Evolutionary conservation across 805 yeast genomes (phyloP).

Genomic region (Spathaspora arborariae): DNA sequence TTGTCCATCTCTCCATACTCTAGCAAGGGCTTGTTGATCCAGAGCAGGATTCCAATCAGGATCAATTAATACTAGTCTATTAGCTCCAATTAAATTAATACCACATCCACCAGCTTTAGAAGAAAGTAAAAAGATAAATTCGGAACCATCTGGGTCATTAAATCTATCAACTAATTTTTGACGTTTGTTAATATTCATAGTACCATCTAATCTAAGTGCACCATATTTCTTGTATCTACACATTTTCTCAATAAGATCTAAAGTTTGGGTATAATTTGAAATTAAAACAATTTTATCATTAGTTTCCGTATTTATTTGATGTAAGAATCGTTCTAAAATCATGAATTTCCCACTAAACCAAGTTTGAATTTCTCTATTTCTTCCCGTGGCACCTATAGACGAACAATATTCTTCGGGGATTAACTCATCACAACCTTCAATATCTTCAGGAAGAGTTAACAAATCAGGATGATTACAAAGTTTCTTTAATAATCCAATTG

Average conservation of each 20-base stretch:
- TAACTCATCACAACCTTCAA: conserved; percentile 61
- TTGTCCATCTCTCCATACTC: conserved; percentile 99
- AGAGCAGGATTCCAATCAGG: conserved; percentile 99
- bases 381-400: conserved; percentile 40
- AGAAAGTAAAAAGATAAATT: conserved; percentile 83
- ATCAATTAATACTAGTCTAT: conserved; percentile 80
- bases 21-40: conserved; percentile 95
- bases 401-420: conserved; percentile 73
- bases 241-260: conserved; percentile 84
- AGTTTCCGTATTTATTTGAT: conserved; percentile 71
- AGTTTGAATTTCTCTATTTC: conserved; percentile 70
- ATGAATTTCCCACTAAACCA: conserved; percentile 84
- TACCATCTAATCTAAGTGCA: conserved; percentile 80
- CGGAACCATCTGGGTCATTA: conserved; percentile 85
- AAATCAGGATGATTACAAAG: conserved; percentile 93
- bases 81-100: conserved; percentile 94
- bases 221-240: conserved; percentile 79
- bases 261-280: conserved; percentile 91
- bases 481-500: conserved; percentile 84
- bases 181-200: conserved; percentile 86
- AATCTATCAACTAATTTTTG: conserved; percentile 89
- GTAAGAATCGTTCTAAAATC: conserved; percentile 79
- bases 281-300: conserved; percentile 93
- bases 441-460: conserved; percentile 68
- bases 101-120: conserved; percentile 99